Percentiles rank a stretch among this genome's conserved stretches.
Conservation (phyloP, 495 filamentous ascomycete species). For the Barbatosphaeria neglecta region DNA sequence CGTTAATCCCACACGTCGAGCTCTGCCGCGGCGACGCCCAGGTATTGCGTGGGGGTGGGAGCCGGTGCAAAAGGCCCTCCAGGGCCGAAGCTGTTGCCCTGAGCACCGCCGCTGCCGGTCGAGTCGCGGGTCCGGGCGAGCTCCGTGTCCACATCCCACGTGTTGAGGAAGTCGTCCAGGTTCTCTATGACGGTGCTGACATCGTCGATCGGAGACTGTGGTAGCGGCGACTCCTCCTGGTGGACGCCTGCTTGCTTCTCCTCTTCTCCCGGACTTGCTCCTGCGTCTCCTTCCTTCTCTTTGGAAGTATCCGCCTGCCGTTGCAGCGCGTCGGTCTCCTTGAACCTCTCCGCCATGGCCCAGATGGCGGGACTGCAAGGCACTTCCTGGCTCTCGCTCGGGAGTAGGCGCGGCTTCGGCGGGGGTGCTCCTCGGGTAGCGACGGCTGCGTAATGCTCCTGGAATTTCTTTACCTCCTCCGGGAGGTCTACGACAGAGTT, state of each 20-base stretch:
- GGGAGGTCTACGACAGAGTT: constrained; percentile 5
- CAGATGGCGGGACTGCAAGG: constrained; percentile 21
- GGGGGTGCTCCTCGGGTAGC: constrained; percentile 2
- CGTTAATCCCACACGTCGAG: constrained; percentile 13
- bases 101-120: background rate
- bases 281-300: background rate
- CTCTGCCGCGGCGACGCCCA: constrained; percentile 4
- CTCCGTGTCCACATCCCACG: constrained; percentile 29
- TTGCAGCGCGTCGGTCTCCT: constrained; percentile 11
- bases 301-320: background rate
- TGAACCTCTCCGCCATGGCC: constrained; percentile 31
- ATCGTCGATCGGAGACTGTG: constrained; percentile 25
- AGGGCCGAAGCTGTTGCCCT: background rate
- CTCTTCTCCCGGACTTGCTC: constrained; percentile 3
- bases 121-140: constrained; percentile 14
- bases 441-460: constrained; percentile 24
- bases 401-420: constrained; percentile 15
- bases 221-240: constrained; percentile 10
- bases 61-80: background rate
- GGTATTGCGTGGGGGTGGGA: background rate
- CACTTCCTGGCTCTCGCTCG: constrained; percentile 26
- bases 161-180: constrained; percentile 27
- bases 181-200: constrained; percentile 30
- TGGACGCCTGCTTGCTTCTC: constrained; percentile 3
- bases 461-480: constrained; percentile 10